Base-by-base conservation (phyloP, 345 rosid species). In the Firmiana major region DNA sequence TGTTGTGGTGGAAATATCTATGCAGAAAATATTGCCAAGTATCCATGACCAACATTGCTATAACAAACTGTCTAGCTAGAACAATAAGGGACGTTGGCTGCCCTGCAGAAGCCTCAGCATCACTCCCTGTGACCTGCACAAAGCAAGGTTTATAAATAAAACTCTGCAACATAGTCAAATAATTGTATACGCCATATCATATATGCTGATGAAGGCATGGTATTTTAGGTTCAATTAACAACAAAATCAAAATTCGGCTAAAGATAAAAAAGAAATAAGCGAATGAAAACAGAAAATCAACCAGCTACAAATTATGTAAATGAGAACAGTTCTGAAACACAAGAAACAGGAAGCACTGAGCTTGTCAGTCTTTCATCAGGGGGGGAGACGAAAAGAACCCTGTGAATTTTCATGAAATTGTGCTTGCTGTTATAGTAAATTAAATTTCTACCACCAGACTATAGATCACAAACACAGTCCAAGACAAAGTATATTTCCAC, bases 11-110 rank as follows among this genome's bases (percentile, higher is more conserved):
- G 93, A 91, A 88, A 77, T 83, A 93, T 79, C 97, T 84, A 81
- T 93, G 97, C 90, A 93, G 84, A 60, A 93, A 91, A 81, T 93
- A 93, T 67, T 93, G 96, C 97, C 97, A 93, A 3, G 96, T 89
- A 77, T 93, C 97, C 75, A 93, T 78, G 66, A 93, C 79, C 72
- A 91, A 51, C 97, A 91, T 93, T 53, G 93, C 97, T 0, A 71
- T 81, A 67, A 91, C 43, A 77, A 93, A 90, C 87, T 93, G 97
- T 72, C 92, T 88, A 21, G 78, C 88, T 36, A 91, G 54, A 48
- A 89, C 92, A 62, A 86, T 16, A 7, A 90, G 51, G 21, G 98
- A 94, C 60, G 79, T 62, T 5, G 82, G 68, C 63, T 84, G 82
- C 7, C 12, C 80, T 19, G 80, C 74, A 5, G 81, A 83, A 77